Evolutionary conservation across 2,329 filamentous ascomycete species (phyloP).

Genomic region (Neodidymelliopsis sp.): DNA sequence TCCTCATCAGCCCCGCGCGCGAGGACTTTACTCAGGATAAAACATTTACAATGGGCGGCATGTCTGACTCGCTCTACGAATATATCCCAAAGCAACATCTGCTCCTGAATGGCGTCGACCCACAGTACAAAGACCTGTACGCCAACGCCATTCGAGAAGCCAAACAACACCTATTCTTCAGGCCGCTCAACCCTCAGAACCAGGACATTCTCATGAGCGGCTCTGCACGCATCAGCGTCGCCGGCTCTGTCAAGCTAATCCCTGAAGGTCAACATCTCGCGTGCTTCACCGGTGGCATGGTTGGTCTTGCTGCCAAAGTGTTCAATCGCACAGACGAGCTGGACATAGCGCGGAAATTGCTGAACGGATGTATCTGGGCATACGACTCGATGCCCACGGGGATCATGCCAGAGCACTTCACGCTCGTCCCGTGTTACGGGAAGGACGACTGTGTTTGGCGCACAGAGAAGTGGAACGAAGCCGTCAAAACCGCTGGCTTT

Average conservation of each 20-base stretch:
- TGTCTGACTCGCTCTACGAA: conserved; percentile 65
- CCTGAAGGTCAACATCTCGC: conserved; percentile 59
- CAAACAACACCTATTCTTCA: conserved; percentile 77
- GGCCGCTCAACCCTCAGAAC: conserved; percentile 73
- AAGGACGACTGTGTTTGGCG: conserved; percentile 54
- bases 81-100: conserved; percentile 72
- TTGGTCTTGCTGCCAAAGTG: conserved; percentile 60
- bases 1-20: conserved; percentile 42
- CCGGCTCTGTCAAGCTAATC: conserved; percentile 52
- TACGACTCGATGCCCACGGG: conserved; percentile 59
- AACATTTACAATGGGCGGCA: conserved; percentile 61
- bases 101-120: conserved; percentile 75
- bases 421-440: conserved; percentile 53
- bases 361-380: conserved; percentile 64
- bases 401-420: conserved; percentile 63
- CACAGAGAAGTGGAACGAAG: conserved; percentile 52
- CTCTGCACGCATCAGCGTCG: conserved; percentile 55
- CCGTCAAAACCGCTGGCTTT: conserved; percentile 37
- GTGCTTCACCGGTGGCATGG: conserved; percentile 65
- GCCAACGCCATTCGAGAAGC: conserved; percentile 71
- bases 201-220: conserved; percentile 79
- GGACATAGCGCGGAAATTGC: conserved; percentile 58
- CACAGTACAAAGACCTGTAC: conserved; percentile 78
- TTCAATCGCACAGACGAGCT: conserved; percentile 59
- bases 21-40: conserved; percentile 39